phyloP scores from a whole-genome alignment of 371 early-diverging fungal species.

The Mucor lusitanicus region DNA sequence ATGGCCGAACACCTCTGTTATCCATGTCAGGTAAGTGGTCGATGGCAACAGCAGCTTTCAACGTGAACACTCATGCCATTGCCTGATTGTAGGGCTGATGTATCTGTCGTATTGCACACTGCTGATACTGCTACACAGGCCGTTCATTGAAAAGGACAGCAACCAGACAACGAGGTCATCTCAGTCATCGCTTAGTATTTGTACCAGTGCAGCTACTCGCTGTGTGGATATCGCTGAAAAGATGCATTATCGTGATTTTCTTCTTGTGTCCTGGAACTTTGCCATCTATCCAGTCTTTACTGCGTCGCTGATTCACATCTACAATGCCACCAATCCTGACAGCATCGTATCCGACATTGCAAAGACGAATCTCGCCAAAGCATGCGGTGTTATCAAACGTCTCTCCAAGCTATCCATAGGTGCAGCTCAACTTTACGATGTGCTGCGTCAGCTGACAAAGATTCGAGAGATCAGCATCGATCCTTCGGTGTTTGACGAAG shows the following conservation, averaged over 20 bases:
- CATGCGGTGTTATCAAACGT: conserved; percentile 31
- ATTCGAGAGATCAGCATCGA: conserved; percentile 30
- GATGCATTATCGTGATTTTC: conserved; percentile 53
- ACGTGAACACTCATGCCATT: background rate
- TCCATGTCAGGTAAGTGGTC: conserved; percentile 43
- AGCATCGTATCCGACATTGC: conserved; percentile 34
- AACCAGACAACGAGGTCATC: conserved; percentile 29
- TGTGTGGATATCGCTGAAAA: conserved; percentile 46
- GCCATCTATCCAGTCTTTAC: conserved; percentile 55
- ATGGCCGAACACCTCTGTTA: conserved; percentile 33
- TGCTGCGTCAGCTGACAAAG: conserved; percentile 30
- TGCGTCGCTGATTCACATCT: conserved; percentile 44
- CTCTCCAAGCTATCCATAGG: conserved; percentile 30
- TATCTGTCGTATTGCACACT: conserved; percentile 55
- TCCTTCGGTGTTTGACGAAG: conserved; percentile 7
- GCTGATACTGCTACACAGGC: conserved; percentile 59
- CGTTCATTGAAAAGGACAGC: conserved; percentile 49
- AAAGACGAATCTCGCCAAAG: conserved; percentile 28
- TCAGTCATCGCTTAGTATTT: conserved; percentile 55
- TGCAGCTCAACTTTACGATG: conserved; percentile 23
- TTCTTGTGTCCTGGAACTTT: conserved; percentile 52
- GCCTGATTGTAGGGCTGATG: conserved; percentile 35
- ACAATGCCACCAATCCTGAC: conserved; percentile 38
- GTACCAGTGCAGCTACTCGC: conserved; percentile 59
- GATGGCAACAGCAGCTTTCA: background rate